These are phyloP conservation scores for Aspergillus thermomutatus DNA, from an alignment of 2,329 filamentous ascomycete species.

Conservation along the genomic window DNA sequence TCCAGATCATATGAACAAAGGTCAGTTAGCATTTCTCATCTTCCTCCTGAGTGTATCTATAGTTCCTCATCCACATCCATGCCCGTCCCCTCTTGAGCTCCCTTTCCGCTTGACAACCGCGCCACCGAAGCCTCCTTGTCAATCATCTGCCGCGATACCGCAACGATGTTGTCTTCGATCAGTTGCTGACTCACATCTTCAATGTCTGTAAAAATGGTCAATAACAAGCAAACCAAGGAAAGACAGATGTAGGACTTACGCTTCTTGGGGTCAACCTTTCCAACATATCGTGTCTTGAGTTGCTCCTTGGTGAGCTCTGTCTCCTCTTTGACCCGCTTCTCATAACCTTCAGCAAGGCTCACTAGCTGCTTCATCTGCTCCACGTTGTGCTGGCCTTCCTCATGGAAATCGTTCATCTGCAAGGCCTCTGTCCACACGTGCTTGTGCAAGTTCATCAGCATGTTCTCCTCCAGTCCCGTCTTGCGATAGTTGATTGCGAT, in stretches of 20 bases:
- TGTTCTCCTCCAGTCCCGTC: slow-evolving; percentile 96
- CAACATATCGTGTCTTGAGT: slow-evolving; percentile 96
- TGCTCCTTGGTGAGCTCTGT: slow-evolving; percentile 96
- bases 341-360: slow-evolving; percentile 87
- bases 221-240: slow-evolving; percentile 2
- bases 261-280: slow-evolving; percentile 99
- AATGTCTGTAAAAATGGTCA: slow-evolving; percentile 58
- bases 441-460: slow-evolving; percentile 99
- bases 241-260: slow-evolving; percentile 47
- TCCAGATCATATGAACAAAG: neutral
- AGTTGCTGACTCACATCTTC: slow-evolving; percentile 94
- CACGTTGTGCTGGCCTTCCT: slow-evolving; percentile 80
- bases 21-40: neutral
- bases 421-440: slow-evolving; percentile 98
- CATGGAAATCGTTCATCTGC: slow-evolving; percentile 92
- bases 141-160: slow-evolving; percentile 98
- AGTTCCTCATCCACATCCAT: slow-evolving; percentile 70
- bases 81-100: slow-evolving; percentile 45
- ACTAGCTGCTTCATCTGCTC: slow-evolving; percentile 86
- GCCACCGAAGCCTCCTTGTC: slow-evolving; percentile 97
- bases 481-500: slow-evolving; percentile 98
- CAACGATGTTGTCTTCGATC: slow-evolving; percentile 99
- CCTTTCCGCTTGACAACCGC: slow-evolving; percentile 49
- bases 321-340: slow-evolving; percentile 98
- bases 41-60: slow-evolving; percentile 26